Evolutionary conservation across 495 filamentous ascomycete genomes (phyloP).

Genomic region (Neurospora cerealis): DNA sequence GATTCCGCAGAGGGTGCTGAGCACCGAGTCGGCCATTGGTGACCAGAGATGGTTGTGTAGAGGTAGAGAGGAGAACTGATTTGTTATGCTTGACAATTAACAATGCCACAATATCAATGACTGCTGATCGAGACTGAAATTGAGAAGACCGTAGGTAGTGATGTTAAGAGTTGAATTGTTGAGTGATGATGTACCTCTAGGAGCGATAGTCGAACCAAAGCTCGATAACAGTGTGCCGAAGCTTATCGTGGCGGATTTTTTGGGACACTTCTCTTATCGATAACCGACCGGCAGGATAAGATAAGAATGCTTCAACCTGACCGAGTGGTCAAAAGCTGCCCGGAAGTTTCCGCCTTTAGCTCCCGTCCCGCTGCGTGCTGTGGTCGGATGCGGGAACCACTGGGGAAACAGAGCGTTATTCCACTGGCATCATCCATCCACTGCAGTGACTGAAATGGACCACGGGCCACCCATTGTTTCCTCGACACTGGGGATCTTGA

Average conservation of each 20-base stretch:
- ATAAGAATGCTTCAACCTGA: not conserved
- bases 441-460: not conserved
- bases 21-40: conserved; percentile 39
- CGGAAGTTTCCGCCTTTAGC: not conserved
- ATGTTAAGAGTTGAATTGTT: not conserved
- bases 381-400: not conserved
- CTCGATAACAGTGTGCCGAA: not conserved
- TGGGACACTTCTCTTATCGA: not conserved
- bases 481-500: not conserved
- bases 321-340: not conserved
- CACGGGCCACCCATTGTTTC: not conserved
- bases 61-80: not conserved
- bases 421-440: not conserved
- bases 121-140: not conserved
- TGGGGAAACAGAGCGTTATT: not conserved
- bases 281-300: not conserved
- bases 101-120: not conserved
- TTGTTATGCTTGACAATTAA: not conserved
- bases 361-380: not conserved
- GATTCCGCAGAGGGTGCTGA: conserved; percentile 47
- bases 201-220: not conserved
- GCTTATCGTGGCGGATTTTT: not conserved
- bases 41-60: not conserved
- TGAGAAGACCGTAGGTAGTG: not conserved
- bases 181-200: not conserved